A percentile compares a stretch with the other conserved stretches of the same genome.
Conservation (phyloP, 1,284 basidiomycete genomes). For the Rhodotorula sp. region DNA sequence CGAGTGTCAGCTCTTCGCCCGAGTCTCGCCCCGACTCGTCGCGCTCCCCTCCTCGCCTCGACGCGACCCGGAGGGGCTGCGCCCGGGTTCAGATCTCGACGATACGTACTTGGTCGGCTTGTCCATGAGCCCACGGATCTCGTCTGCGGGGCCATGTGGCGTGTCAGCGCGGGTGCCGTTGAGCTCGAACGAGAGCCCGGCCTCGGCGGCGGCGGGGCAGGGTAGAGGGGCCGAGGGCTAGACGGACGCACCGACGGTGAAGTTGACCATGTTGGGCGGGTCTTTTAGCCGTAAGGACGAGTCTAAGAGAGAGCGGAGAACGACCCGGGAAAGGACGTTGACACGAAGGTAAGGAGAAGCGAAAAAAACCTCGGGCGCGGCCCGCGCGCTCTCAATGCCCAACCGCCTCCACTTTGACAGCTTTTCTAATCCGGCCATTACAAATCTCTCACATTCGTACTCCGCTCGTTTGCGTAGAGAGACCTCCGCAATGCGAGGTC, state of each 20-base stretch:
- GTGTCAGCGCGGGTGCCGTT: constrained; percentile 3
- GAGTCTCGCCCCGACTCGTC: background rate
- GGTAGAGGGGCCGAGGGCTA: background rate
- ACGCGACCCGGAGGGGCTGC: background rate
- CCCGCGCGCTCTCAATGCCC: background rate
- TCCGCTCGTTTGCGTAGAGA: too few relatives aligned
- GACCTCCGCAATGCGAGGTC: too few relatives aligned
- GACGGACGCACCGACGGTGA: constrained; percentile 39
- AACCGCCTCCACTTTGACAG: background rate
- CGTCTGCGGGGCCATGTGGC: constrained; percentile 30
- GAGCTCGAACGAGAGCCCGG: background rate
- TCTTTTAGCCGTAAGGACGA: constrained; percentile 4
- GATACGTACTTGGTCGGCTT: constrained; percentile 41
- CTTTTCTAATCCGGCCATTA: background rate
- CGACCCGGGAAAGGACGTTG: constrained; percentile 8
- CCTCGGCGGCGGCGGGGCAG: background rate
- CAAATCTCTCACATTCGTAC: too few relatives aligned
- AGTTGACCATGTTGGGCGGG: constrained; percentile 40
- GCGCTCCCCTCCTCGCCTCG: background rate
- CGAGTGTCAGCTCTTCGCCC: constrained; percentile 13
- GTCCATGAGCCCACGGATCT: constrained; percentile 47
- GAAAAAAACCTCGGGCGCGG: too few relatives aligned
- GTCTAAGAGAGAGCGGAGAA: constrained; percentile 6
- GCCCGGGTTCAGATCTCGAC: background rate
- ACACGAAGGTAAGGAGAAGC: background rate